Base-by-base conservation (phyloP, 2,329 filamentous ascomycete species). In the Lachnellula willkommii region DNA sequence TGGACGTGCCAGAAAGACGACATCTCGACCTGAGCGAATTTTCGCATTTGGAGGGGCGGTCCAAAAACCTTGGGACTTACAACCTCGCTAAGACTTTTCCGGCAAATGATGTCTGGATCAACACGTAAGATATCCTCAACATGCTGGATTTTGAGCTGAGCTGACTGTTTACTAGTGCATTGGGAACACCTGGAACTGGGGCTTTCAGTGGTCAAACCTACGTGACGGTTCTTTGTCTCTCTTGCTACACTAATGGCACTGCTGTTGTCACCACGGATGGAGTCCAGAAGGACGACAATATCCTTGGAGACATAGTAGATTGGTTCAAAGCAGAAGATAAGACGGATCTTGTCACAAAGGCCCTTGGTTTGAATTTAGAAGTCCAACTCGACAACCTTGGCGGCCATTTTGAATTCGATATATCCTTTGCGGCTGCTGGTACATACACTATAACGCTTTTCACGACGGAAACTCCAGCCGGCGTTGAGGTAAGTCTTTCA, bases 211-310 rank as follows among this genome's bases (percentile, higher is more conserved):
- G 17, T 12, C 17, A 15, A 9, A 7, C 49, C 26, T 48, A 43
- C n/a, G 24, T 56, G 9, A 53, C 50, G 8, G 57, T 43, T 8
- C 50, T 32, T 22, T 66, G 64, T 51, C 37, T 63, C 11, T 61
- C 63, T 17, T 66, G 64, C 47, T 51, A 56, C 47, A 64, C 64
- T 17, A 65, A 60, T 54, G 64, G 64, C 39, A 60, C 50, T 14
- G 63, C 58, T 22, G 50, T 60, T 37, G 52, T 66, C n/a, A 60
- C 58, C 2, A 65, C 57, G 11, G 55, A 60, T 9, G 64, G 62
- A 8, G 52, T 63, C n/a, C 47, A 55, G 12, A 60, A 57, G 51
- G 39, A 60, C 17, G 53, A 52, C 15, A 47, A 24, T 8, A 28
- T 61, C 11, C 47, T 65, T 14, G 57, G 49, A 8, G 50, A 59